Percentiles rank a stretch among this genome's conserved stretches.
phyloP scores from a whole-genome alignment of 2,329 filamentous ascomycete species.

The Alternaria brassicae region DNA sequence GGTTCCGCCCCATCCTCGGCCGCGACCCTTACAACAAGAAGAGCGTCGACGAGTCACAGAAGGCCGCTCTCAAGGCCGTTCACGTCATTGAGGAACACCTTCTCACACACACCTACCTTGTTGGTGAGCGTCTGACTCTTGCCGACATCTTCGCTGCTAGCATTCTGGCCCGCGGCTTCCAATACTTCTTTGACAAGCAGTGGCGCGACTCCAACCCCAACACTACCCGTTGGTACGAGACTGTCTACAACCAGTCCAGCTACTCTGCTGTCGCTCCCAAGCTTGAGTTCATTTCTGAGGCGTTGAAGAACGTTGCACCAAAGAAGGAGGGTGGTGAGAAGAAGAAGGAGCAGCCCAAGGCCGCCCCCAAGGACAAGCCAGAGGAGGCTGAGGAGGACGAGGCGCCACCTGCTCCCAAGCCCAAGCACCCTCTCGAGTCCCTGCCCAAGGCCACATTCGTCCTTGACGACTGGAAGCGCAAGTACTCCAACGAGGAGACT shows the following conservation, averaged over 20 bases:
- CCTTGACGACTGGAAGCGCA: slow-evolving; percentile 98
- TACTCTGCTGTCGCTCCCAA: slow-evolving; percentile 81
- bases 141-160: slow-evolving; percentile 87
- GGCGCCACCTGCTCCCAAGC: slow-evolving; percentile 73
- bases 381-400: slow-evolving; percentile 68
- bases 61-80: slow-evolving; percentile 72
- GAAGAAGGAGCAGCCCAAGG: slow-evolving; percentile 75
- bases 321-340: slow-evolving; percentile 72
- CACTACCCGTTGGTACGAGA: slow-evolving; percentile 92
- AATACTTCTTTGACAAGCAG: slow-evolving; percentile 91
- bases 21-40: slow-evolving; percentile 96
- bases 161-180: slow-evolving; percentile 85
- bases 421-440: slow-evolving; percentile 93
- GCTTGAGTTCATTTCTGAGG: slow-evolving; percentile 81
- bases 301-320: slow-evolving; percentile 74
- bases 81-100: slow-evolving; percentile 85
- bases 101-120: slow-evolving; percentile 91
- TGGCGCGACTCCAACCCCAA: slow-evolving; percentile 86
- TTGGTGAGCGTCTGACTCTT: slow-evolving; percentile 95
- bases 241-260: slow-evolving; percentile 89
- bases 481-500: slow-evolving; percentile 96
- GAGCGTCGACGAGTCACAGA: slow-evolving; percentile 80
- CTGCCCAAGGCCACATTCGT: slow-evolving; percentile 81
- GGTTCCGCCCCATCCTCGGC: slow-evolving; percentile 88
- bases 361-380: slow-evolving; percentile 60